A percentile compares a stretch with the other conserved stretches of the same genome.
Evolutionary conservation across 495 filamentous ascomycete species (phyloP).

Genomic region (Tricharina praecox): DNA sequence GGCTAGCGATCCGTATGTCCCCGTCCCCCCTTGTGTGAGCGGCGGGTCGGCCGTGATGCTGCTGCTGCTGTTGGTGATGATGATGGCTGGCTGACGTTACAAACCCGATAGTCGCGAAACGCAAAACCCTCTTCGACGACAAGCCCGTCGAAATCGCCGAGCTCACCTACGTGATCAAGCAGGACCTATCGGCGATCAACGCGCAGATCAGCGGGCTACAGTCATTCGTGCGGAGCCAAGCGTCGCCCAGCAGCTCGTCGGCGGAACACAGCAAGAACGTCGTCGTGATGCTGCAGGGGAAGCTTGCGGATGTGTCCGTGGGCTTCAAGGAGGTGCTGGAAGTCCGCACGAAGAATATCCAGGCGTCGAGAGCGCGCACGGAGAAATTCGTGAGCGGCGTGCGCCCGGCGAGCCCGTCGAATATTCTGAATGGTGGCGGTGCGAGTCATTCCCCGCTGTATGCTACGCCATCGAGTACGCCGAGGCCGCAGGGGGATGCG

Average conservation of each 20-base stretch:
- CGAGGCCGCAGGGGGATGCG: conserved; percentile 31
- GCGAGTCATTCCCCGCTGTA: conserved; percentile 57
- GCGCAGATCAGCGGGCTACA: conserved; percentile 70
- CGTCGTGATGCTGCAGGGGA: conserved; percentile 79
- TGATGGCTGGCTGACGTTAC: neutral
- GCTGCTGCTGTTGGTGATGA: neutral
- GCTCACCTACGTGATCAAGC: conserved; percentile 90
- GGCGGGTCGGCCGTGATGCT: too few species aligned
- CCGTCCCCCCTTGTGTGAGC: conserved; percentile 1
- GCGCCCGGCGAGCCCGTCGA: neutral
- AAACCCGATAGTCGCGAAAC: conserved; percentile 53
- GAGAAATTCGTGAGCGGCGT: conserved; percentile 86
- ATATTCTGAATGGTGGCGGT: neutral
- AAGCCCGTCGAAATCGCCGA: conserved; percentile 91
- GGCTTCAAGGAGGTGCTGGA: conserved; percentile 97
- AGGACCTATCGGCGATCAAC: conserved; percentile 82
- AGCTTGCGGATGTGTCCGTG: conserved; percentile 78
- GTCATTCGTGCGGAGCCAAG: conserved; percentile 48
- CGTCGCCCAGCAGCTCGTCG: conserved; percentile 55
- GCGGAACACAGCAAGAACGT: conserved; percentile 92
- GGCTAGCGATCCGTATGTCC: conserved; percentile 63
- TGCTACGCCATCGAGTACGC: conserved; percentile 45
- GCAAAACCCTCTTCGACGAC: conserved; percentile 95
- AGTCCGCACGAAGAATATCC: conserved; percentile 94
- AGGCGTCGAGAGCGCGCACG: conserved; percentile 75